Conservation (phyloP, 176 grass and related monocot species). For the Musa beccarii region DNA sequence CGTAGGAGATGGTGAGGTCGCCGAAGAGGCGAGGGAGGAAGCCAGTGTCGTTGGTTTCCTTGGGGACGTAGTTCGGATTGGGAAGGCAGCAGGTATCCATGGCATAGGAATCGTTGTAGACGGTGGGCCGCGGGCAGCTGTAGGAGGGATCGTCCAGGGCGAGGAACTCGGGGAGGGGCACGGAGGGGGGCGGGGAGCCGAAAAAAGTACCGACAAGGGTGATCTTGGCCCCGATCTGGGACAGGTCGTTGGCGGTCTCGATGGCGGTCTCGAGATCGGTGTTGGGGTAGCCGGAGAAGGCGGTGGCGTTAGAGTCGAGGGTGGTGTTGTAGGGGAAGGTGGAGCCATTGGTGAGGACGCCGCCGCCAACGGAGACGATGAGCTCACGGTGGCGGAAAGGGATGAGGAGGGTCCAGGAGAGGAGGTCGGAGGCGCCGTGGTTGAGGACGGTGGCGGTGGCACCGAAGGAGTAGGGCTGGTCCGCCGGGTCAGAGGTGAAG, state of each 20-base stretch:
- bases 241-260: slow-evolving; percentile 4
- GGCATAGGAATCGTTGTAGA: background rate
- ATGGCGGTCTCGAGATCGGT: slow-evolving; percentile 77
- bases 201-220: slow-evolving; percentile 68
- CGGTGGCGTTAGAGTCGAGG: slow-evolving; percentile 52
- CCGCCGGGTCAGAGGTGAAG: slow-evolving; percentile 31
- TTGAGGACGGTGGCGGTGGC: slow-evolving; percentile 56
- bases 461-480: slow-evolving; percentile 64
- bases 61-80: slow-evolving; percentile 43
- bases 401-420: slow-evolving; percentile 56
- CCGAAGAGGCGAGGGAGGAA: slow-evolving; percentile 54
- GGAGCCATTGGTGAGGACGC: slow-evolving; percentile 55
- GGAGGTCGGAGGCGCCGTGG: slow-evolving; percentile 52
- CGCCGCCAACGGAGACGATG: slow-evolving; percentile 50
- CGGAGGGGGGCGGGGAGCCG: slow-evolving; percentile 17
- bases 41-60: slow-evolving; percentile 40
- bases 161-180: slow-evolving; percentile 46
- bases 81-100: slow-evolving; percentile 66
- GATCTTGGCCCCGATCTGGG: slow-evolving; percentile 25
- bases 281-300: slow-evolving; percentile 72
- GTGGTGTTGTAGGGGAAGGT: slow-evolving; percentile 72
- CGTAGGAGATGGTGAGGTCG: slow-evolving; percentile 79
- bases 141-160: slow-evolving; percentile 44
- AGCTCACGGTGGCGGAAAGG: slow-evolving; percentile 58
- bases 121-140: slow-evolving; percentile 37